Conservation (phyloP, 2,329 filamentous ascomycete genomes). For the Penicillium frequentans region DNA sequence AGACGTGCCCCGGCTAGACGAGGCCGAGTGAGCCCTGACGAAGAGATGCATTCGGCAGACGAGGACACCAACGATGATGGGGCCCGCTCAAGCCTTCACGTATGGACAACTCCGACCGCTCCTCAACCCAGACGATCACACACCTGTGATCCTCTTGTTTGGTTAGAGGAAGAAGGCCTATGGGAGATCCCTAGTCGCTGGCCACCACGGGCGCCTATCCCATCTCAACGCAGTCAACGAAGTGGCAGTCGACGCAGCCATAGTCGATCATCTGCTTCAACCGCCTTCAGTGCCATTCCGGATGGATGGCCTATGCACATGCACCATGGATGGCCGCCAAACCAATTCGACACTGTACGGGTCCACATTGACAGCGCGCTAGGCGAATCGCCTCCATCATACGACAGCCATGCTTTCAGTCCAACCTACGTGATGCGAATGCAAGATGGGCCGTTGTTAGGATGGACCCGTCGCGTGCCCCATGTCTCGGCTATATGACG, state of each 20-base stretch:
- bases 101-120: background rate
- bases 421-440: slow-evolving; percentile 7
- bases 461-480: slow-evolving; percentile 28
- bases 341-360: background rate
- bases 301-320: background rate
- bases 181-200: slow-evolving; percentile 24
- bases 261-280: background rate
- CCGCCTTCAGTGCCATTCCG: background rate
- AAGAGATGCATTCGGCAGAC: background rate
- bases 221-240: background rate
- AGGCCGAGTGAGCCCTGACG: background rate
- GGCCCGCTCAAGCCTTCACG: background rate
- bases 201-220: background rate
- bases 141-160: slow-evolving; percentile 23
- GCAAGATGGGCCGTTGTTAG: slow-evolving; percentile 12
- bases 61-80: background rate
- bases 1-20: background rate
- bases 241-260: background rate
- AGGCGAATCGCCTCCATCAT: slow-evolving; percentile 26
- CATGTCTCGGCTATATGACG: background rate
- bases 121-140: slow-evolving; percentile 2
- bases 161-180: slow-evolving; percentile 30
- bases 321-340: background rate
- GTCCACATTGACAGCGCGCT: background rate
- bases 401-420: slow-evolving; percentile 24